Base-by-base conservation (phyloP, 2,329 filamentous ascomycete species). In the Aspergillus hortae region DNA sequence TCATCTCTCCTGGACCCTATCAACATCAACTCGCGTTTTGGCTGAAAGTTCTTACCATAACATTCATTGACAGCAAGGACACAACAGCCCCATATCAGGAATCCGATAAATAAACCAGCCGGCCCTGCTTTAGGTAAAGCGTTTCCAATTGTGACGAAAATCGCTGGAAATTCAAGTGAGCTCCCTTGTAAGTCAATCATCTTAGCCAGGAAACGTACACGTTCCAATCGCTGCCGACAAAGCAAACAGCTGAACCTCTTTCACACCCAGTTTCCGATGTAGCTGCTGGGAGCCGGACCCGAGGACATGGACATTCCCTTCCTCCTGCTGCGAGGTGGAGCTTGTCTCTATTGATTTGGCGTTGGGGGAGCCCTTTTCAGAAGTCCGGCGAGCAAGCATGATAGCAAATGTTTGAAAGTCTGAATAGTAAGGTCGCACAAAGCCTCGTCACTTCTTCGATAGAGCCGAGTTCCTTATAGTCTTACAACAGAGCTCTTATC, bases 121-220 rank as follows among this genome's bases (percentile, higher is more conserved):
- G 69, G 68, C 4, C 69, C 68, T 0, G 61, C 63, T 40, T 69
- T 67, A 3, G 65, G 62, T 0, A 70, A 60, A 1, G 60, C 61
- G 23, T 56, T 61, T 15, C 68, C 68, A 55, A 70, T 72, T 43
- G 53, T 55, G 11, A 61, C 57, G 33, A 59, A 61, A 3, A 61
- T 40, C 17, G 58, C 58, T 58, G 7, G 2, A 2, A 30, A 10
- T 4, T 30, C 27, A 2, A 10, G 27, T 30, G 7, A 30, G 27
- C 27, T 10, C 27, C 6, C 2, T 23, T 30, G 35, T 15, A n/a
- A 7, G 4, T 38, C 7, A 2, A n/a, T 35, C 35, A 38, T 15
- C 35, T 11, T 15, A n/a, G 35, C 35, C 2, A 42, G 23, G 19
- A 36, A 21, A 54, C 61, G 51, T 53, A 63, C 63, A 61, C 27